Percentiles rank a stretch among this genome's conserved stretches.
These are phyloP conservation scores for Chrysochromulina parva DNA, from an alignment of 78 protist species.

Conservation along the genomic window DNA sequence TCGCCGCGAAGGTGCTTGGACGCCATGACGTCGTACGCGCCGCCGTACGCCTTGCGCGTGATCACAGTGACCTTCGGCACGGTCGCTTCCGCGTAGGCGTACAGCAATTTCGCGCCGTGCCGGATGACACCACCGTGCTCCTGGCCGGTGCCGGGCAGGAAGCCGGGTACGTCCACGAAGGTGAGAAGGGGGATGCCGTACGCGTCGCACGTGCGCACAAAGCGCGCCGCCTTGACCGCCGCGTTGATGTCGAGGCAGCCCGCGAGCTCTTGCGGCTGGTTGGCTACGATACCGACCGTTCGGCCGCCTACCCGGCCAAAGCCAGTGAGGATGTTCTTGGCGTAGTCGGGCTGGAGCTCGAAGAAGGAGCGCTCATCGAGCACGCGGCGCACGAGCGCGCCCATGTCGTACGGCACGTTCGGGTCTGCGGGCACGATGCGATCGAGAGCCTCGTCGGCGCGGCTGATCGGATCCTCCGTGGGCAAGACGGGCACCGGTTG, in stretches of 20 bases:
- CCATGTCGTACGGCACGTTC: constrained; percentile 1
- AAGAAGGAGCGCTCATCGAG: background rate
- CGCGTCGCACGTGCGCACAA: constrained; percentile 95
- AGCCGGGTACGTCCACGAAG: constrained; percentile 98
- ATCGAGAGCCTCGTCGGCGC: constrained; percentile 38
- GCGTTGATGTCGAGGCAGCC: constrained; percentile 96
- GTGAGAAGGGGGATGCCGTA: constrained; percentile 97
- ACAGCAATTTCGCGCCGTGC: constrained; percentile 97
- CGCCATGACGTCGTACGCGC: constrained; percentile 97
- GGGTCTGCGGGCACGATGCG: constrained; percentile 82
- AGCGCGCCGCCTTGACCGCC: constrained; percentile 91
- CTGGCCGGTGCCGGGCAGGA: constrained; percentile 81
- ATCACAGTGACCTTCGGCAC: constrained; percentile 97
- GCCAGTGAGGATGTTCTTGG: constrained; percentile 91
- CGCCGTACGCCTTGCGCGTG: constrained; percentile 93
- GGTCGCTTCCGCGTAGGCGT: constrained; percentile 98
- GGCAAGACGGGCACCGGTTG: constrained; percentile 62
- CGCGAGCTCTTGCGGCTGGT: constrained; percentile 93
- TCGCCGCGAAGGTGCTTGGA: constrained; percentile 95
- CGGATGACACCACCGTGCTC: constrained; percentile 96
- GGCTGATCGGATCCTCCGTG: constrained; percentile 68
- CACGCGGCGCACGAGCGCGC: background rate
- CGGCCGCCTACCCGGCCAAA: constrained; percentile 93
- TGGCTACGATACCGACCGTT: constrained; percentile 96
- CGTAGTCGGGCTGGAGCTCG: constrained; percentile 77